Conservation (phyloP, 441 rosid genomes). For the Erodium moschatum region DNA sequence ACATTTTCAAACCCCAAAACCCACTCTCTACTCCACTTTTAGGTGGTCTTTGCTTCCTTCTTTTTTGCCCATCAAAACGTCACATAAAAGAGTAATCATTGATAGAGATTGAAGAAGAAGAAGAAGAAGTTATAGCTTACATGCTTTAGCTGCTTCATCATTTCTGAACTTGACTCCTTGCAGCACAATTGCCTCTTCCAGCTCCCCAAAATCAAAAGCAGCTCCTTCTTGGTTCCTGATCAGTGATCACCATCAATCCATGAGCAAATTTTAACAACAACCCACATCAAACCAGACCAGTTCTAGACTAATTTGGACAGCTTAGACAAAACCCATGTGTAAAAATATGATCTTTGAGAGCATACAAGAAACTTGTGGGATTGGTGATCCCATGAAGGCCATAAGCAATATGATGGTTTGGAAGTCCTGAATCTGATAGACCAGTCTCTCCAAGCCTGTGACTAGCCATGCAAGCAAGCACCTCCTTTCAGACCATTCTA, state of each 20-base stretch:
- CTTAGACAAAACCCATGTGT: conserved; percentile 1
- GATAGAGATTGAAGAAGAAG: conserved; percentile 16
- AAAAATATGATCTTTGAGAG: background rate
- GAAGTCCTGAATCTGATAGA: conserved; percentile 56
- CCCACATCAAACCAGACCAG: background rate
- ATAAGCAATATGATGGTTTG: conserved; percentile 58
- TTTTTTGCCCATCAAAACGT: conserved; percentile 41
- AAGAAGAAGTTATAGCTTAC: conserved; percentile 33
- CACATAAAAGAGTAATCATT: conserved; percentile 34
- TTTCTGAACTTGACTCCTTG: conserved; percentile 70
- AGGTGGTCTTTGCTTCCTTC: background rate
- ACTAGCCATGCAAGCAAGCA: conserved; percentile 64
- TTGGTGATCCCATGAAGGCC: conserved; percentile 63
- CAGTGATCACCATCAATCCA: background rate
- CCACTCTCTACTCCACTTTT: conserved; percentile 11
- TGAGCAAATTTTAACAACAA: background rate
- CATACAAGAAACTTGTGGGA: conserved; percentile 44
- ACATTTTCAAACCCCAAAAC: conserved; percentile 33
- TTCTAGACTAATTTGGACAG: background rate
- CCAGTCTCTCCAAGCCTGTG: conserved; percentile 67
- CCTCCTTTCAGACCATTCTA: conserved; percentile 28
- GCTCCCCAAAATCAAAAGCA: conserved; percentile 87
- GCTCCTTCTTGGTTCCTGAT: conserved; percentile 64
- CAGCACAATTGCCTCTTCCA: conserved; percentile 88
- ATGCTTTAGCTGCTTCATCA: conserved; percentile 67